phyloP scores from a whole-genome alignment of 2,329 filamentous ascomycete genomes.

The Fusarium foetens region DNA sequence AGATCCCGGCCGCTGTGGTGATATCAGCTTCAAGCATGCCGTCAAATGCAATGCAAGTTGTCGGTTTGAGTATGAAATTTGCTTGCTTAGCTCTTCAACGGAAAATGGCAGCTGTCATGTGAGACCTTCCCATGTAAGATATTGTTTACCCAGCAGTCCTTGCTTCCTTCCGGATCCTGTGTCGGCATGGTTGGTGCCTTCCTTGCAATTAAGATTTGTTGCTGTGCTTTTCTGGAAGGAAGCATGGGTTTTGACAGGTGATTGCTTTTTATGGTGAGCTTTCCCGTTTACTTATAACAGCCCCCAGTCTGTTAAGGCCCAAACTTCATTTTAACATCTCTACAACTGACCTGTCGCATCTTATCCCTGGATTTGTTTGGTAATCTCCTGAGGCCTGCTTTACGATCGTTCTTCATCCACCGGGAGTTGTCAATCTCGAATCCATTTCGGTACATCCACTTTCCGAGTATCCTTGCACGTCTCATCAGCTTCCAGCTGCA shows the following conservation, averaged over 20 bases:
- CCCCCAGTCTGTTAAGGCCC: background rate
- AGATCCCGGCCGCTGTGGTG: background rate
- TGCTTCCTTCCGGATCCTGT: background rate
- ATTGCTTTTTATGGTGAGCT: conserved; percentile 11
- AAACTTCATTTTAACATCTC: background rate
- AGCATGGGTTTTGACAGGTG: conserved; percentile 1
- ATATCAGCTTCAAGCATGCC: background rate
- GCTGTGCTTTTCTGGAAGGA: conserved; percentile 26
- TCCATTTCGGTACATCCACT: conserved; percentile 11
- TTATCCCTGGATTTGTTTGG: background rate
- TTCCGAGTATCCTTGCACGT: background rate
- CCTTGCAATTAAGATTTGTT: background rate
- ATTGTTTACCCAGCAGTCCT: background rate
- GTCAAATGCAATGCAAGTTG: conserved; percentile 2
- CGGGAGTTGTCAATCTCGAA: background rate
- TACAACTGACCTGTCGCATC: background rate
- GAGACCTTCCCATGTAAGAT: background rate
- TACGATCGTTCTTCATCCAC: background rate
- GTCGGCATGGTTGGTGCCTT: background rate
- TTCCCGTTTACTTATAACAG: background rate
- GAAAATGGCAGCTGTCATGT: conserved; percentile 21
- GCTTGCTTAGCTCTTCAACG: background rate
- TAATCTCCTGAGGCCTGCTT: background rate
- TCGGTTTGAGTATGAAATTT: background rate
- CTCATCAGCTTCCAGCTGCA: background rate